These are phyloP conservation scores for Kurtzmaniella natalensis DNA, from an alignment of 1,139 yeast species.

Conservation along the genomic window DNA sequence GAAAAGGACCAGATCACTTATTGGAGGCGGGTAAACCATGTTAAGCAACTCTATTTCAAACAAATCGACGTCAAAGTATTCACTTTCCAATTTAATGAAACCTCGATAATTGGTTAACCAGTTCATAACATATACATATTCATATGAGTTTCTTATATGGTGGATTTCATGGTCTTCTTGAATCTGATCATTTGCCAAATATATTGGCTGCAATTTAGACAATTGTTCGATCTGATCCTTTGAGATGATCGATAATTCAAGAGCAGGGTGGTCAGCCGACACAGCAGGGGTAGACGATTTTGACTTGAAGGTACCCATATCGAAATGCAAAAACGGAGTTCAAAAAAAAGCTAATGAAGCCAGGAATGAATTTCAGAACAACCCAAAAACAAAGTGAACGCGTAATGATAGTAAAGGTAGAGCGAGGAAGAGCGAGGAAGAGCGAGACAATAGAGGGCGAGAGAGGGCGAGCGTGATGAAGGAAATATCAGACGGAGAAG, in stretches of 20 bases:
- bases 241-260: conserved; percentile 19
- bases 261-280: conserved; percentile 18
- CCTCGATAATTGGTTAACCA: conserved; percentile 50
- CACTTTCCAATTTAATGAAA: conserved; percentile 38
- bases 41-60: conserved; percentile 52
- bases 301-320: conserved; percentile 1
- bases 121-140: conserved; percentile 44
- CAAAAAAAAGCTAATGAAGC: too few relatives aligned
- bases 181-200: conserved; percentile 23
- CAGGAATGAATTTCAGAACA: too few relatives aligned
- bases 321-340: too few relatives aligned
- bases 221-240: conserved; percentile 24
- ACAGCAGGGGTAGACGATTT: conserved; percentile 5
- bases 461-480: too few relatives aligned
- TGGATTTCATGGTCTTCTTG: conserved; percentile 10
- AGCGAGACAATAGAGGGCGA: too few relatives aligned
- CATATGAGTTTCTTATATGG: conserved; percentile 23
- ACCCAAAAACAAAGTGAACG: too few relatives aligned
- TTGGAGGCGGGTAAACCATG: conserved; percentile 32
- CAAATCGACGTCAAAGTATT: conserved; percentile 49
- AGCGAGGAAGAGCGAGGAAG: too few relatives aligned
- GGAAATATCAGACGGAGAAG: too few relatives aligned
- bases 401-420: too few relatives aligned
- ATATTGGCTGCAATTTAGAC: conserved; percentile 24
- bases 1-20: conserved; percentile 30